Evolutionary conservation across 2,329 filamentous ascomycete genomes (phyloP).

Genomic region (Geosmithia flava): DNA sequence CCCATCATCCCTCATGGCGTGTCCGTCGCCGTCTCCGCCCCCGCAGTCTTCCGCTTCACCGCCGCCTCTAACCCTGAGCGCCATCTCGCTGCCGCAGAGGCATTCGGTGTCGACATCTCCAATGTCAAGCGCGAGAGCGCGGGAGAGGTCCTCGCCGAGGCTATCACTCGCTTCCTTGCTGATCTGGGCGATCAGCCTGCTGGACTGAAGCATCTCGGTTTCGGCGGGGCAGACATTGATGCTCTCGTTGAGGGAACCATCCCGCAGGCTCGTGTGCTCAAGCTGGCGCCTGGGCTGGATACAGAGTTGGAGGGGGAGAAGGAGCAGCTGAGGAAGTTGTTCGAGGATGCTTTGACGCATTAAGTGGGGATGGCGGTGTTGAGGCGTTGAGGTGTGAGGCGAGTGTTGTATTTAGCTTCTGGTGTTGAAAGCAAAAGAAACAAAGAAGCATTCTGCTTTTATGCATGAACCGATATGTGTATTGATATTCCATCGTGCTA

Average conservation of each 20-base stretch:
- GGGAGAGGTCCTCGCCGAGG: slow-evolving; percentile 77
- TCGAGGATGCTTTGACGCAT: slow-evolving; percentile 45
- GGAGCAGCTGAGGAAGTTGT: slow-evolving; percentile 57
- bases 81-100: slow-evolving; percentile 79
- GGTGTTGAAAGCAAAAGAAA: not conserved
- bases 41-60: slow-evolving; percentile 90
- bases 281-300: slow-evolving; percentile 74
- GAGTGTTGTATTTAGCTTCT: not conserved
- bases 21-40: slow-evolving; percentile 84
- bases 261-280: slow-evolving; percentile 80
- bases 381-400: not conserved
- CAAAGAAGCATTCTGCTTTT: not conserved
- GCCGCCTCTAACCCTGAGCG: slow-evolving; percentile 83
- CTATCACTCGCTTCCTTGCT: slow-evolving; percentile 67
- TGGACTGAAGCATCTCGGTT: slow-evolving; percentile 75
- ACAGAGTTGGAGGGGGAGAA: slow-evolving; percentile 57
- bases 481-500: no score
- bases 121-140: slow-evolving; percentile 83
- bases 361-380: slow-evolving; percentile 3
- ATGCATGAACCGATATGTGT: no score
- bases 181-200: slow-evolving; percentile 81
- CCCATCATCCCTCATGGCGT: slow-evolving; percentile 94
- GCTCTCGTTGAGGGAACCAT: slow-evolving; percentile 86
- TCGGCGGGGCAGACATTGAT: slow-evolving; percentile 63
- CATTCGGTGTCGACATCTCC: slow-evolving; percentile 79